phyloP scores from a whole-genome alignment of 2,329 filamentous ascomycete genomes.

The Knufia petricola region DNA sequence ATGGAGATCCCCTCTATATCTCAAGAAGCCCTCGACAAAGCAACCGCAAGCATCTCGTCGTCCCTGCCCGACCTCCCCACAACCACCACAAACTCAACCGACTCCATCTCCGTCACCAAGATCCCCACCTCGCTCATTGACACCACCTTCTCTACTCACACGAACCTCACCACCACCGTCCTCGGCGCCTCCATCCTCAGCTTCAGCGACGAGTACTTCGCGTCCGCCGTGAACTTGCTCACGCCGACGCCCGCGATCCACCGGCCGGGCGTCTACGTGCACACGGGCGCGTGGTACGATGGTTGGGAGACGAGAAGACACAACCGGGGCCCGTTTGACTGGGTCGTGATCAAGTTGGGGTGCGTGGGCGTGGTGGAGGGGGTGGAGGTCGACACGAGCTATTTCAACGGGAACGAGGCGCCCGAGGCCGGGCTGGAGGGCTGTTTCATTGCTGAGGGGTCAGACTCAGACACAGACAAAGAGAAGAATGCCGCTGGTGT shows the following conservation, averaged over 20 bases:
- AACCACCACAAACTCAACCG: background rate
- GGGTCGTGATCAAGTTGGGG: constrained; percentile 29
- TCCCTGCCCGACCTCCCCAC: constrained; percentile 27
- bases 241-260: constrained; percentile 48
- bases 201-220: constrained; percentile 54
- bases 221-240: constrained; percentile 48
- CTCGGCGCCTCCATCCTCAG: constrained; percentile 47
- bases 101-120: constrained; percentile 33
- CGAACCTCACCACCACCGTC: constrained; percentile 39
- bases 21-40: constrained; percentile 13
- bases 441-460: constrained; percentile 22
- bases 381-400: constrained; percentile 37
- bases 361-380: constrained; percentile 35
- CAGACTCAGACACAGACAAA: constrained; percentile 25
- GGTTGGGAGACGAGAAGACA: constrained; percentile 56
- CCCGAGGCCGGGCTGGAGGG: constrained; percentile 35
- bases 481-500: constrained; percentile 8
- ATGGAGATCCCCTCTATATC: background rate
- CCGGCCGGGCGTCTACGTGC: constrained; percentile 49
- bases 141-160: constrained; percentile 34
- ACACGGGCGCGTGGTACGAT: constrained; percentile 55
- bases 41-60: constrained; percentile 20
- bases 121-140: constrained; percentile 38
- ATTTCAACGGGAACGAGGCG: constrained; percentile 39
- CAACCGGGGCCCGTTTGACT: constrained; percentile 49